Conservation (phyloP, 768 basidiomycete species). For the Mycena galericulata region DNA sequence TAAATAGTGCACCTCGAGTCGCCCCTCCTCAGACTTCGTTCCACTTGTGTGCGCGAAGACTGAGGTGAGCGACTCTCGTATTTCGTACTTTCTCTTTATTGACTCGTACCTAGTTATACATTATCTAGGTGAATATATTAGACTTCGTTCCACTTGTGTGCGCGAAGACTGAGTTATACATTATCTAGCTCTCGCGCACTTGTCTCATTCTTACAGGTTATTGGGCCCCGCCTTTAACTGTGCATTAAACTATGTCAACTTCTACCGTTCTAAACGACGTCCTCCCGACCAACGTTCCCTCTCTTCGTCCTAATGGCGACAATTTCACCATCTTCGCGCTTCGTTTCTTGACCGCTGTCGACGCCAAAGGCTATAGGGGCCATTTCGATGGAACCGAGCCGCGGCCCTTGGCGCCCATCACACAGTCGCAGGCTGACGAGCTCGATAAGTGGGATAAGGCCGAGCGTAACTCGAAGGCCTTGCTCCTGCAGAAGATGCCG, state of each 20-base stretch:
- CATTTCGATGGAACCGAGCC: constrained; percentile 7
- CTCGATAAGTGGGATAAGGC: constrained; percentile 6
- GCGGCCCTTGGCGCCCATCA: background rate
- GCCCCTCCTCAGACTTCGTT: too few relatives aligned
- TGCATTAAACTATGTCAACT: constrained; percentile 2
- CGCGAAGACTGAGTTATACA: background rate
- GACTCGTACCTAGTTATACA: too few relatives aligned
- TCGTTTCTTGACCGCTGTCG: background rate
- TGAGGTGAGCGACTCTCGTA: too few relatives aligned
- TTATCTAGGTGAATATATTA: background rate
- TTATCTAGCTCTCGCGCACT: background rate
- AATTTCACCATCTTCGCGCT: constrained; percentile 17
- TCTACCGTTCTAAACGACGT: constrained; percentile 8
- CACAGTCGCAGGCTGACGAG: background rate
- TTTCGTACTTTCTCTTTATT: too few relatives aligned
- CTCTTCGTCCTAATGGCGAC: constrained; percentile 4
- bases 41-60: too few relatives aligned
- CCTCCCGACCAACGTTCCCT: constrained; percentile 15
- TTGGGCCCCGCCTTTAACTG: constrained; percentile 19
- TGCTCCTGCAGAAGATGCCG: constrained; percentile 14
- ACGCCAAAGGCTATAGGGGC: constrained; percentile 11
- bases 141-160: background rate
- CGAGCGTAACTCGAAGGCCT: constrained; percentile 12
- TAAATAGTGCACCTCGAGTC: too few relatives aligned
- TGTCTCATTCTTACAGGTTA: constrained; percentile 11